Conservation (phyloP, 2,329 filamentous ascomycete species). For the Teratosphaeria zuluensis region DNA sequence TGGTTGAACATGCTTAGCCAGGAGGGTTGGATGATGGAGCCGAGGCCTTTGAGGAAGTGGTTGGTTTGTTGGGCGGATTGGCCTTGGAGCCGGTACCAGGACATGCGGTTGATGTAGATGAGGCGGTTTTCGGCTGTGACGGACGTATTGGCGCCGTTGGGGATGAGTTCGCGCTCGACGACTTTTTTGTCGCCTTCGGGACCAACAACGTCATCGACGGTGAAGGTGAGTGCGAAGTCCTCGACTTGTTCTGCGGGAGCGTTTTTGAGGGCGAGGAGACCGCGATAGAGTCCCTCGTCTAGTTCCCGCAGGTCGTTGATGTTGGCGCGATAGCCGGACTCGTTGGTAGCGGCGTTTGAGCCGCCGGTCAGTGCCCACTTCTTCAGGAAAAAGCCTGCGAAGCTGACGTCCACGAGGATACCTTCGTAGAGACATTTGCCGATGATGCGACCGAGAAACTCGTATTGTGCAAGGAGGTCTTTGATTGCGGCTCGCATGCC, state of each 20-base stretch:
- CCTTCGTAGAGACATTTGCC: constrained; percentile 97
- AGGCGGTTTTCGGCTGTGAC: constrained; percentile 90
- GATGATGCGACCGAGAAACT: constrained; percentile 85
- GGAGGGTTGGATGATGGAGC: constrained; percentile 76
- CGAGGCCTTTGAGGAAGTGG: constrained; percentile 78
- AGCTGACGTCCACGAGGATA: constrained; percentile 84
- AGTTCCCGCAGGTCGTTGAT: constrained; percentile 90
- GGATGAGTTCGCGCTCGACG: constrained; percentile 64
- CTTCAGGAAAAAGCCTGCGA: constrained; percentile 89
- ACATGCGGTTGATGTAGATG: constrained; percentile 89
- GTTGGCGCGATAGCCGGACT: constrained; percentile 73
- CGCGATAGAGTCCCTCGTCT: constrained; percentile 83
- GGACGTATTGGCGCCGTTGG: constrained; percentile 61
- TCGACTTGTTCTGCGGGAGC: constrained; percentile 68
- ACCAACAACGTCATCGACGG: constrained; percentile 61
- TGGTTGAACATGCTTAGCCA: constrained; percentile 99
- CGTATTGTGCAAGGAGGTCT: constrained; percentile 60
- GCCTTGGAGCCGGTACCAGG: constrained; percentile 71
- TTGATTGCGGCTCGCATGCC: constrained; percentile 3
- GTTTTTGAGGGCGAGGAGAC: constrained; percentile 73
- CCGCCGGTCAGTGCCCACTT: constrained; percentile 81
- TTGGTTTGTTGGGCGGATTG: constrained; percentile 75
- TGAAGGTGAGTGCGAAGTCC: constrained; percentile 79
- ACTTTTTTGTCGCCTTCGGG: constrained; percentile 41
- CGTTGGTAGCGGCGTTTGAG: constrained; percentile 51